Base-by-base conservation (phyloP, 2,329 filamentous ascomycete species). In the Sarocladium oryzae region DNA sequence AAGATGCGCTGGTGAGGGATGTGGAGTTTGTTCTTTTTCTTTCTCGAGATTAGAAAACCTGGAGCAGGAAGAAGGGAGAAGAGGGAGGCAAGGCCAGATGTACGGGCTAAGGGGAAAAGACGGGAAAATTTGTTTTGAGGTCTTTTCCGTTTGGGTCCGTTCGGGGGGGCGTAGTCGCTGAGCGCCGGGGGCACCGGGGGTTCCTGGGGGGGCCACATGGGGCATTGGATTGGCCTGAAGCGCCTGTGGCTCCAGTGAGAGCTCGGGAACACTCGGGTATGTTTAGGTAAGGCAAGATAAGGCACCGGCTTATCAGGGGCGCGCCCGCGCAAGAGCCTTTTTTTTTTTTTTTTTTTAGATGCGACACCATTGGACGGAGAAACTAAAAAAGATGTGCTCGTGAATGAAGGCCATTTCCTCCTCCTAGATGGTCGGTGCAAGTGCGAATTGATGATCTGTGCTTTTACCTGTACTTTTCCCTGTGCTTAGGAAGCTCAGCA, bases 231-330 rank as follows among this genome's bases (percentile, higher is more conserved):
- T 48, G 43, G 43, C 43, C 43, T 48, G 43, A 32, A 48, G 43
- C 16, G 43, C 28, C 40, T 48, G 43, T 33, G 28, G 26, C 37
- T 50, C 24, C 49, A 50, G 49, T 21, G 21, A 16, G 18, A 35
- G 49, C 49, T 62, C 60, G 60, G 60, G 56, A 62, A 63, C 56
- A 62, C 54, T 62, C 60, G 60, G 60, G 62, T 63, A 62, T 61
- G 21, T 21, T 33, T 21, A 33, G 43, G 16, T 21, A 33, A 48
- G 10, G 26, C 13, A 9, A 9, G 16, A 16, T 20, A 16, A 40
- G 10, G 10, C n/a, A 7, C 33, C n/a, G 36, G 36, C 36, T 40
- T 40, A 40, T 40, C 36, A 18, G 15, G 33, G 16, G 13, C n/a
- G n/a, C n/a, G n/a, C n/a, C n/a, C n/a, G n/a, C n/a, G n/a, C n/a